phyloP scores from a whole-genome alignment of 2,329 filamentous ascomycete species.

The Alternaria ventricosa region DNA sequence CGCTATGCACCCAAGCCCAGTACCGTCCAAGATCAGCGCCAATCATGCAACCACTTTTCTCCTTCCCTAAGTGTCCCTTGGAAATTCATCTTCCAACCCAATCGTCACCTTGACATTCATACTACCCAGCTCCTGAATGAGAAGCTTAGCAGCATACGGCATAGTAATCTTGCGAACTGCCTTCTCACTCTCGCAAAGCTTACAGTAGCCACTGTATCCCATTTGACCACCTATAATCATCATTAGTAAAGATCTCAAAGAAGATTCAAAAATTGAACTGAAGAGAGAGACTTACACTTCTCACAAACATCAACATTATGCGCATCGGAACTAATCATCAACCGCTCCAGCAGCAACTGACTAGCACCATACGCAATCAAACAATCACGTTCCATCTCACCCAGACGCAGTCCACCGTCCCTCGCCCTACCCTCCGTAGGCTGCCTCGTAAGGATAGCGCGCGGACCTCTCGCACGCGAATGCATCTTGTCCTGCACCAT shows the following conservation, averaged over 20 bases:
- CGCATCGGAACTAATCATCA: constrained; percentile 94
- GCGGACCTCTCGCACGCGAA: constrained; percentile 85
- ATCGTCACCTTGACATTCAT: constrained; percentile 98
- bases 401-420: constrained; percentile 88
- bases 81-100: constrained; percentile 93
- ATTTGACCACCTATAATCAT: constrained; percentile 70
- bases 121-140: constrained; percentile 94
- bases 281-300: constrained; percentile 61
- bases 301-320: constrained; percentile 94
- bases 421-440: constrained; percentile 94
- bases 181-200: constrained; percentile 85
- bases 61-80: constrained; percentile 43
- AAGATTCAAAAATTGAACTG: background rate
- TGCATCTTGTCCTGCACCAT: constrained; percentile 99
- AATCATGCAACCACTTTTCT: background rate
- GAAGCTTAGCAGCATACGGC: constrained; percentile 94
- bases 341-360: constrained; percentile 86
- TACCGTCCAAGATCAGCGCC: background rate
- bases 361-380: constrained; percentile 95
- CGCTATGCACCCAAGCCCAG: constrained; percentile 23
- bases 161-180: constrained; percentile 92
- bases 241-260: background rate
- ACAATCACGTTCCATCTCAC: constrained; percentile 99
- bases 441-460: constrained; percentile 90
- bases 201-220: constrained; percentile 93